Conservation (phyloP, 1,284 basidiomycete species). For the Rhodotorula sp. region DNA sequence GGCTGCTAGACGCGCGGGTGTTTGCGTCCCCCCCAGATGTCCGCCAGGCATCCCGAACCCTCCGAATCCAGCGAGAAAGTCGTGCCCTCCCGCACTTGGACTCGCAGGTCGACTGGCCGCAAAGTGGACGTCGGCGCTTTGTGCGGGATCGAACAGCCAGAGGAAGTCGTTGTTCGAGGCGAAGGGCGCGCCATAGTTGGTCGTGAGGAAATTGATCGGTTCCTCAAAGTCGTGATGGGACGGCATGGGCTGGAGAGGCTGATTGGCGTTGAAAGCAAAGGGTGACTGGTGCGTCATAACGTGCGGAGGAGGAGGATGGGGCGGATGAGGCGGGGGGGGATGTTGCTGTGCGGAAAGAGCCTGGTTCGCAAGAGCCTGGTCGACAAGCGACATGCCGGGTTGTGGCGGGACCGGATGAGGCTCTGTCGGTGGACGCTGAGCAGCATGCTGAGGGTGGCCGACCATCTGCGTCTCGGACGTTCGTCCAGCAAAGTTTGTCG, state of each 20-base stretch:
- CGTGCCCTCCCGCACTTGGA: conserved; percentile 23
- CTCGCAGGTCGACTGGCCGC: conserved; percentile 31
- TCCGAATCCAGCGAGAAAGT: conserved; percentile 25
- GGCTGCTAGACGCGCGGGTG: conserved; percentile 7
- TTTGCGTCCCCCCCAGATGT: conserved; percentile 14
- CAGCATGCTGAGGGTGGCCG: not conserved
- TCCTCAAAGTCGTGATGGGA: conserved; percentile 31
- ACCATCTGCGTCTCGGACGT: not conserved
- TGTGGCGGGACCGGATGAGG: not conserved
- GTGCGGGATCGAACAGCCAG: conserved; percentile 39
- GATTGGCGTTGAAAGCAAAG: conserved; percentile 16
- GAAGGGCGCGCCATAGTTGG: conserved; percentile 39
- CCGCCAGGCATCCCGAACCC: not conserved
- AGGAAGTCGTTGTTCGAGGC: conserved; percentile 35
- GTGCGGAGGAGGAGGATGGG: conserved; percentile 1
- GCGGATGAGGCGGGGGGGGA: not conserved
- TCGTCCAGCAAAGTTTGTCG: conserved; percentile 8
- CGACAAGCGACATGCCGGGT: conserved; percentile 17
- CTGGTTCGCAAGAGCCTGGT: conserved; percentile 16
- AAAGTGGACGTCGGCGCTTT: conserved; percentile 34
- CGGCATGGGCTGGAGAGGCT: conserved; percentile 7
- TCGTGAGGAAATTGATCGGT: conserved; percentile 37
- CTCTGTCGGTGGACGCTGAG: not conserved
- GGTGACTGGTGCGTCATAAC: conserved; percentile 12
- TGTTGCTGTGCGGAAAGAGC: conserved; percentile 2